These are phyloP conservation scores for Aspergillus chevalieri DNA, from an alignment of 2,329 filamentous ascomycete species.

Conservation along the genomic window DNA sequence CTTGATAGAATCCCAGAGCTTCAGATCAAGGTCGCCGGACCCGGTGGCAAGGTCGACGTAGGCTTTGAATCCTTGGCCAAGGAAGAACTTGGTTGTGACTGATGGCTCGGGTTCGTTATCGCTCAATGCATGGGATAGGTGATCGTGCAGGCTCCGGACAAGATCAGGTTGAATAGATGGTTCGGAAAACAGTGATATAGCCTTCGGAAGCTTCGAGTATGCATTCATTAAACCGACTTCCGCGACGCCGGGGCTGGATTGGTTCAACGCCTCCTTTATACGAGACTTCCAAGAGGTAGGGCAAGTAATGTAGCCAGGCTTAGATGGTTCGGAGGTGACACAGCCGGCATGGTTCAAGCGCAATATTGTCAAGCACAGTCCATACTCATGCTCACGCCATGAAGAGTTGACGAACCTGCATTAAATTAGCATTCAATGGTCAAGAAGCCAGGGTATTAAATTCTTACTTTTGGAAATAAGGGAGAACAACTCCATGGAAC, in stretches of 20 bases:
- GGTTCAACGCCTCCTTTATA: slow-evolving; percentile 63
- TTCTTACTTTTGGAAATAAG: slow-evolving; percentile 68
- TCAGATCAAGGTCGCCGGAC: slow-evolving; percentile 52
- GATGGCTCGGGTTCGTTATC: slow-evolving; percentile 55
- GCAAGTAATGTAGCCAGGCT: slow-evolving; percentile 34
- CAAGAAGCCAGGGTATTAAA: not conserved
- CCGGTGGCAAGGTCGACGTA: slow-evolving; percentile 62
- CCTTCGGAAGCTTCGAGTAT: slow-evolving; percentile 57
- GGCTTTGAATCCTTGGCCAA: slow-evolving; percentile 67
- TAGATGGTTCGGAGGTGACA: slow-evolving; percentile 47
- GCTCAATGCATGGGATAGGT: slow-evolving; percentile 59
- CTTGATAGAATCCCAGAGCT: slow-evolving; percentile 60
- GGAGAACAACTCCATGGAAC: slow-evolving; percentile 72
- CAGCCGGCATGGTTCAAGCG: slow-evolving; percentile 47
- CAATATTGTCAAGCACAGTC: slow-evolving; percentile 63
- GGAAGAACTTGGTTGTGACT: slow-evolving; percentile 64
- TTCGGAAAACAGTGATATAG: slow-evolving; percentile 52
- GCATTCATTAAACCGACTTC: slow-evolving; percentile 64
- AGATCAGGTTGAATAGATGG: slow-evolving; percentile 62
- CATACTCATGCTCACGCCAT: slow-evolving; percentile 64
- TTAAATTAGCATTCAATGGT: slow-evolving; percentile 14
- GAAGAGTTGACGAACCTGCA: slow-evolving; percentile 65
- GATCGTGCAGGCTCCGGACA: slow-evolving; percentile 58
- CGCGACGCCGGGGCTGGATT: slow-evolving; percentile 39
- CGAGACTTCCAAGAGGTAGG: slow-evolving; percentile 60